Evolutionary conservation across 129 eudicot species (phyloP), one percentile per base, ranked within the genome.

Genomic region (Logfia minima): DNA sequence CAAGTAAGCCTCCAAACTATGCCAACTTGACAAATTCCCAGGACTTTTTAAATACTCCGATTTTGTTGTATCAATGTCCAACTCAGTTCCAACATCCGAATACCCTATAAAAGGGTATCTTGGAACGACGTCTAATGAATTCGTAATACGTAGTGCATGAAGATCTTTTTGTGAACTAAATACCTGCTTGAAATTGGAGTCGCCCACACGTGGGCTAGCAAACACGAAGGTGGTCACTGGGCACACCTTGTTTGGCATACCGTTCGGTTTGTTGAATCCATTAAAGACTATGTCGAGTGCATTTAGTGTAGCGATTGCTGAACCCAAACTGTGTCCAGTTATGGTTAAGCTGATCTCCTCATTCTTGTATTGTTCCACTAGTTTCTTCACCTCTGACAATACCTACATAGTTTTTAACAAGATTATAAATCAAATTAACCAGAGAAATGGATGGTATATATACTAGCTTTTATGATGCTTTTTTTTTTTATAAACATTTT

Each of bases 261-360:
- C 79, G 71, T 53, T 78, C 0, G 96, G 92, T 76, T 65, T 84
- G 88, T 91, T 86, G 74, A 77, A 45, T 21, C 83, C 85, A 34
- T 94, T 94, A 45, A 74, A 29, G 23, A 86, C 91, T 60, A 94
- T 89, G 85, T 94, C 99, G 0, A 80, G 77, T 4, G 99, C 97
- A 48, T 88, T 91, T 29, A 94, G 76, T n/a, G 97, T 89, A 7
- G 94, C 92, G 0, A 94, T 70, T 1, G 99, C 92, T 0, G 99
- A 93, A 0, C 99, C 99, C 70, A 94, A 80, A 79, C 99, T 94
- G 87, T 94, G 99, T 2, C 97, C 99, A 0, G 91, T 83, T 19
- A 86, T 75, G 0, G 97, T 91, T 82, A 94, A 86, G 88, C 99
- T 91, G 17, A 84, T 83, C 23, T 94, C 96, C 32, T 94, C 99